These are phyloP conservation scores for Colletotrichum nymphaeae DNA, from an alignment of 2,329 filamentous ascomycete genomes.

Conservation along the genomic window DNA sequence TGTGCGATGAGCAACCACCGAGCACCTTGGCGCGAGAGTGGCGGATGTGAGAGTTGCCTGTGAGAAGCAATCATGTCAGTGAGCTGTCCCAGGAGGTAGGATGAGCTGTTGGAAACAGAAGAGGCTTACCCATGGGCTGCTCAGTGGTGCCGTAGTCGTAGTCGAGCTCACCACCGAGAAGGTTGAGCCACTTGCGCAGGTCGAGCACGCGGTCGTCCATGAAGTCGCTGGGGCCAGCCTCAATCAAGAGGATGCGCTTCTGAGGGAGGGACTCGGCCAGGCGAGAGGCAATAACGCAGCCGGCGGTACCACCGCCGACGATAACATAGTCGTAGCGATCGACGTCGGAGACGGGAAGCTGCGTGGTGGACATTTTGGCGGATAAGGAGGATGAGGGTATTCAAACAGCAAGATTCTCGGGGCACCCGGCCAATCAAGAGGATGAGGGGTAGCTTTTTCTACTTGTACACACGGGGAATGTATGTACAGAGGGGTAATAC, in stretches of 20 bases:
- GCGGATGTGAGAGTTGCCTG: constrained; percentile 90
- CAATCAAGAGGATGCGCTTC: constrained; percentile 84
- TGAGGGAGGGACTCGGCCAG: constrained; percentile 86
- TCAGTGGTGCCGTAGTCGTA: constrained; percentile 92
- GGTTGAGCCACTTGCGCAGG: constrained; percentile 85
- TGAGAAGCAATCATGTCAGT: constrained; percentile 7
- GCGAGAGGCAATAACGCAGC: constrained; percentile 84
- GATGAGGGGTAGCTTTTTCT: background rate
- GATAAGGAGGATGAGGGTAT: constrained; percentile 3
- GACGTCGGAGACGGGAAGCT: constrained; percentile 72
- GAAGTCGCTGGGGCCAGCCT: constrained; percentile 90
- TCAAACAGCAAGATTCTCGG: background rate
- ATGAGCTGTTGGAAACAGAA: background rate
- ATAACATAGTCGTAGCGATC: constrained; percentile 86
- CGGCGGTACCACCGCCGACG: constrained; percentile 86
- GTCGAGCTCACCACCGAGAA: constrained; percentile 89
- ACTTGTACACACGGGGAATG: constrained; percentile 10
- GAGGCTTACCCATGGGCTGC: constrained; percentile 77
- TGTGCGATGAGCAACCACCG: constrained; percentile 92
- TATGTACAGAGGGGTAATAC: constrained; percentile 1
- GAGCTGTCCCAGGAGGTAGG: background rate
- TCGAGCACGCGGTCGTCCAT: constrained; percentile 89
- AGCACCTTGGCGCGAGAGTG: constrained; percentile 94
- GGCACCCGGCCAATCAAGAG: constrained; percentile 26
- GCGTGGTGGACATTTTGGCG: constrained; percentile 70